A percentile compares a stretch with the other conserved stretches of the same genome.
Conservation (phyloP, 225 moss, liverwort and hornwort genomes). For the Neckera pumila region DNA sequence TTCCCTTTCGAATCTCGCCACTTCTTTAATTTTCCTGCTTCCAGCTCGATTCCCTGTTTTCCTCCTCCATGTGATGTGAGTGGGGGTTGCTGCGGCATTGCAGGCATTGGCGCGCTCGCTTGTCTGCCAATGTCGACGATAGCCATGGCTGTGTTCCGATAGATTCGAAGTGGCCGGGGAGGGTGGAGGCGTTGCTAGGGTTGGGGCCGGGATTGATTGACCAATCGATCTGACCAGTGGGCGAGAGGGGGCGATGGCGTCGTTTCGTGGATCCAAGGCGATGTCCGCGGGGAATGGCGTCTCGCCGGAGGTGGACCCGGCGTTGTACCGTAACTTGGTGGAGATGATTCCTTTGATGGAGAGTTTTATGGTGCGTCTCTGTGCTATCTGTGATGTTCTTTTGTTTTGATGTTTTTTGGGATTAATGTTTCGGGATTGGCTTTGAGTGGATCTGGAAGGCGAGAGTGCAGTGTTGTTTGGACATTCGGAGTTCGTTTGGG, state of each 20-base stretch:
- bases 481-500: neutral
- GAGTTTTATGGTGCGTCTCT: conserved; percentile 49
- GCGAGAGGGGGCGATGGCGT: conserved; percentile 24
- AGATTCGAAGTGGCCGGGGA: neutral
- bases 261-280: conserved; percentile 38
- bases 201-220: neutral
- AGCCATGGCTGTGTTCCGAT: neutral
- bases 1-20: neutral
- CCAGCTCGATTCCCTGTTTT: neutral
- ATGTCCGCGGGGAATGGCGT: conserved; percentile 15
- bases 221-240: neutral
- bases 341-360: conserved; percentile 74
- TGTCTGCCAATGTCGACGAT: neutral
- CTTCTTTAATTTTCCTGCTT: neutral
- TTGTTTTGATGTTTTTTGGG: neutral
- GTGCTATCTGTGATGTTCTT: neutral
- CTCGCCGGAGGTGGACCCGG: conserved; percentile 46
- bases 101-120: conserved; percentile 6
- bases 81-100: neutral
- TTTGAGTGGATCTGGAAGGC: neutral
- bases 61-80: neutral
- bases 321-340: conserved; percentile 55
- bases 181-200: neutral
- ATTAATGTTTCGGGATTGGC: neutral
- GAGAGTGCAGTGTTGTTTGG: neutral